A percentile compares a stretch with the other conserved stretches of the same genome.
phyloP scores from a whole-genome alignment of 352 stramenopile species.

The Phytophthora cactorum region DNA sequence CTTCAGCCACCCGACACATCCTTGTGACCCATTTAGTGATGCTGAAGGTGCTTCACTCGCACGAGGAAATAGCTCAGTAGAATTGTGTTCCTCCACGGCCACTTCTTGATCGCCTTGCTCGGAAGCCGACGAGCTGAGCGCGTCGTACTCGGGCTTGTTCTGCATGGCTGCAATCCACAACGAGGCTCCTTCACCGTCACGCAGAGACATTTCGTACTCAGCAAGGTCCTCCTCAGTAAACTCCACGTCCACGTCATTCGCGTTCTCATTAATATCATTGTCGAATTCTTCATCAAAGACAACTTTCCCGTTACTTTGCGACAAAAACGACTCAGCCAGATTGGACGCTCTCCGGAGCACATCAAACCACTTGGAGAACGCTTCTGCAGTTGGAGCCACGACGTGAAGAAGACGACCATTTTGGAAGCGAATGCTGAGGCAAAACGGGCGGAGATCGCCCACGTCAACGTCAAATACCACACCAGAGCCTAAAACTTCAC shows the following conservation, averaged over 20 bases:
- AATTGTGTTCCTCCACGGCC: not conserved
- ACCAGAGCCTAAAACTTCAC: constrained; percentile 60
- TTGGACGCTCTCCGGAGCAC: constrained; percentile 63
- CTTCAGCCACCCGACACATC: constrained; percentile 71
- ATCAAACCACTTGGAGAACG: constrained; percentile 63
- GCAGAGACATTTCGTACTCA: constrained; percentile 38
- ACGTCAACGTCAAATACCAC: constrained; percentile 72
- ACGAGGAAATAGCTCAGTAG: constrained; percentile 10
- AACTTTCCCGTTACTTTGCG: constrained; percentile 43
- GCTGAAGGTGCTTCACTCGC: constrained; percentile 32
- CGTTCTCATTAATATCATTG: constrained; percentile 39
- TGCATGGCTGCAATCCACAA: constrained; percentile 73
- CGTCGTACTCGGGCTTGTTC: constrained; percentile 37
- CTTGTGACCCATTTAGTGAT: constrained; percentile 24
- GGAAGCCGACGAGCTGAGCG: constrained; percentile 21
- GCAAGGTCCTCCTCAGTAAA: constrained; percentile 41
- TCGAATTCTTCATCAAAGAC: constrained; percentile 70
- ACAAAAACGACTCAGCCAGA: constrained; percentile 67
- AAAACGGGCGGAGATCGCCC: constrained; percentile 65
- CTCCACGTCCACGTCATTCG: constrained; percentile 33
- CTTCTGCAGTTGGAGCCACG: constrained; percentile 57
- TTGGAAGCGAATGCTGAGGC: constrained; percentile 74
- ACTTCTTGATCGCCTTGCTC: constrained; percentile 26
- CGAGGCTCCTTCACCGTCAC: constrained; percentile 39
- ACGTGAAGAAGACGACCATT: constrained; percentile 75